phyloP scores from a whole-genome alignment of 192 early-diverging fungal genomes.

The Backusella macrospora region DNA sequence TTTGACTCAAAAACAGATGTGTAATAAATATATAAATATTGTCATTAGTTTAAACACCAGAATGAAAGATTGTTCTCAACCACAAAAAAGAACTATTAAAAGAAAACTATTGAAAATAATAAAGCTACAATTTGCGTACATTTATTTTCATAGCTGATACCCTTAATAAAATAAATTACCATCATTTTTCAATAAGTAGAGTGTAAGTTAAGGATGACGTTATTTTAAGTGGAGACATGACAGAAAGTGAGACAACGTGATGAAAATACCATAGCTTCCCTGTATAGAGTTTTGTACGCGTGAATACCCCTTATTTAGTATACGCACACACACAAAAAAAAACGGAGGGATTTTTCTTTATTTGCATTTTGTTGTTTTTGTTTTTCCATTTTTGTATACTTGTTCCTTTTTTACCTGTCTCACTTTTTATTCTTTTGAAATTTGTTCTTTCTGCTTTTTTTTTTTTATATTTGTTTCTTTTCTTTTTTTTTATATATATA shows the following conservation, averaged over 20 bases:
- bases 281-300: constrained; percentile 9
- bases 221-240: constrained; percentile 9
- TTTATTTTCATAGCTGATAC: not conserved
- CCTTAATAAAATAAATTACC: not conserved
- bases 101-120: too few species aligned
- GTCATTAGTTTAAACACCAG: not conserved
- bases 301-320: constrained; percentile 4
- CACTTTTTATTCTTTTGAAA: constrained; percentile 10
- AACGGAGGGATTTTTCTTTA: not conserved
- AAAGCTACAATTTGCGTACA: too few species aligned
- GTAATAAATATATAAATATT: not conserved
- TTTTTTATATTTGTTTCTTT: constrained; percentile 11
- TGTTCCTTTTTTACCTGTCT: constrained; percentile 6
- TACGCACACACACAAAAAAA: not conserved
- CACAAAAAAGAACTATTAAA: too few species aligned
- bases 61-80: not conserved
- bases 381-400: constrained; percentile 16
- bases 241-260: constrained; percentile 7
- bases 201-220: not conserved
- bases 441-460: not conserved
- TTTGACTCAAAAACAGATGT: not conserved
- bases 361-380: constrained; percentile 14
- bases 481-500: too few species aligned
- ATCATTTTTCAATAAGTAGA: not conserved
- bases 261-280: not conserved